Base-by-base conservation (phyloP, 306 rosid genomes). In the Sesbania bispinosa region DNA sequence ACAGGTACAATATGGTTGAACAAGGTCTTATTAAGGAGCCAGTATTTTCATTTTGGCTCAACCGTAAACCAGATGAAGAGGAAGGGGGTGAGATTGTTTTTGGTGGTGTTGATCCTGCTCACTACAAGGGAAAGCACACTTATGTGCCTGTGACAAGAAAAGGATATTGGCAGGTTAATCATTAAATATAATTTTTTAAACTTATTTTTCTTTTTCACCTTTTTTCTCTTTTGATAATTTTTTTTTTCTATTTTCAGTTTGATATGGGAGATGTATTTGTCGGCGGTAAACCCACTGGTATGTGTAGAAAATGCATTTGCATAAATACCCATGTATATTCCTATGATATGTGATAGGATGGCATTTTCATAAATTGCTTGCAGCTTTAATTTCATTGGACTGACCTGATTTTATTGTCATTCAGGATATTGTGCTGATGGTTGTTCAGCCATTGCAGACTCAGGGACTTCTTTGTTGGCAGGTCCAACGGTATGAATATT, bases 81-180 rank as follows among this genome's bases (percentile, higher is more conserved):
- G 89, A 76, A 79, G 98, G 98, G 10, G 98, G 98, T n/a, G 97
- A 94, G 71, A 69, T 94, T 71, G 98, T 94, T 39, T 94, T 94
- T 73, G 98, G 98, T 6, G 98, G 98, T 62, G 89, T 87, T 51
- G 97, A 90, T 85, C 88, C 95, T 33, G 86, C 81, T 62, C 98
- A 94, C 82, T 90, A 68, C 70, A 82, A 70, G 85, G 98, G 97
- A 54, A 42, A 87, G 60, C 99, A 91, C 82, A 85, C 90, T 5
- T 94, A 84, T 57, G 98, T 90, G 21, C 97, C 97, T 6, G 96
- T 94, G 53, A 86, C 89, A 35, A 74, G 47, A 47, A 94, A 87
- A 79, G 97, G 98, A 53, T 94, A 94, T 82, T 94, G 98, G 97
- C 95, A 90, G 98, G 98, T 90, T 70, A 66, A 74, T 81, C 19